Base-by-base conservation (phyloP, 331 rosid genomes). In the Pyracantha coccinea region DNA sequence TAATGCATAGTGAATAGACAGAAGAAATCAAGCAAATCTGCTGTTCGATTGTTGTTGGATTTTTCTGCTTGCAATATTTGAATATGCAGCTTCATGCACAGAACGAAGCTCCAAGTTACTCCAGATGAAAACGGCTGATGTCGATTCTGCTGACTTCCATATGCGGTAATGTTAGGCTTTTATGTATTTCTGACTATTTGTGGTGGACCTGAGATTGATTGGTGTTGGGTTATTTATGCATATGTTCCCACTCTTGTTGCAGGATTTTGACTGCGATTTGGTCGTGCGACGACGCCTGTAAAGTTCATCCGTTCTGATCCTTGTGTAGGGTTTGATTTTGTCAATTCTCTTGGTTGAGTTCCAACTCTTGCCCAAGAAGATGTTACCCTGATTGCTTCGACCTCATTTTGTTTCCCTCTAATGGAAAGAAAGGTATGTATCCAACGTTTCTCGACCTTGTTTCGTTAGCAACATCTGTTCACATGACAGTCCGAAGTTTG, bases 211-310 rank as follows among this genome's bases (percentile, higher is more conserved):
- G 63, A 59, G 62, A 65, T 66, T 78, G 60, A 58, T 5, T 38
- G 12, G 33, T 25, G 45, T 33, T 15, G 29, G 11, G 17, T 72
- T 58, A 24, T 57, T 72, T 35, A 15, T 23, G 55, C 55, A 20
- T 50, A 17, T 14, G 2, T 16, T 58, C 23, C 71, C 31, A 21
- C 54, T 66, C 45, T 55, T 66, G 44, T 38, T 72, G 62, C 61
- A 68, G 79, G 44, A 35, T 60, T 62, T 77, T 78, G 84, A 83
- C 87, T 72, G 64, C 79, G 89, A 85, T 86, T 74, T 60, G 79
- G 80, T 78, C 32, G 28, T 66, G 11, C 16, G 23, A 69, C 3
- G 45, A 53, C 70, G 5, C 52, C 38, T 20, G 9, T 23, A 62
- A n/a, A 17, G 17, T 54, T 54, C 47, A 20, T 68, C 41, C 5